Base-by-base conservation (phyloP, 2,329 filamentous ascomycete species). In the Tolypocladium tundrense region DNA sequence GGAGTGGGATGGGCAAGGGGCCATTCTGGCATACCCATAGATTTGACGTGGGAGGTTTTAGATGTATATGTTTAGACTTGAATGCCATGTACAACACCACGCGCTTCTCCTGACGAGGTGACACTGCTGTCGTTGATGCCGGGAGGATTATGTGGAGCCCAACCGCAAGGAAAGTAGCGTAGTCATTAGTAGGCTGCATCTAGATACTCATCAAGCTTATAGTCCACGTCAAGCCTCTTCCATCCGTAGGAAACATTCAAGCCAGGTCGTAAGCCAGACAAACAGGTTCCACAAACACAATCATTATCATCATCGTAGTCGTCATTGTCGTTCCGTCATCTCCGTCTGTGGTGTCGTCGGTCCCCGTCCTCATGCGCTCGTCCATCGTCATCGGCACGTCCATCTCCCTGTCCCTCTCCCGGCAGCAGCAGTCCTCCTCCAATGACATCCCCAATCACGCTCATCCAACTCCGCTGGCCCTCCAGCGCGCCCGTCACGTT, bases 381-480 rank as follows among this genome's bases (percentile, higher is more conserved):
- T 51, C 19, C 48, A 3, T 63, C 62, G 10, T 60, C 61, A 11
- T 66, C 60, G n/a, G 62, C 61, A 52, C 24, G 63, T 61, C 39
- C 57, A 14, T 55, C 53, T 13, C 40, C 60, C 31, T 54, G 54
- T 5, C 58, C 60, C 24, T 59, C 59, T 5, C 54, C 58, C 10
- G 60, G 60, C 10, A 33, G 37, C 19, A 63, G 58, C 3, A 63
- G 50, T 9, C 63, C 59, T 39, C 64, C 65, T 5, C 66, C 67
- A n/a, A 73, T 55, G 31, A 72, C 63, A 35, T 67, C 65, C 52
- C 68, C 68, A 39, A 73, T 48, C 7, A 72, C 58, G 39, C 62
- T 63, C 56, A 70, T 62, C 70, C 69, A 73, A 35, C 68, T 66
- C 33, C 62, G 58, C 53, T 62, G 67, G 0, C 70, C 70, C 37